phyloP scores from a whole-genome alignment of 2,329 filamentous ascomycete species.

The Zarea fungicola region DNA sequence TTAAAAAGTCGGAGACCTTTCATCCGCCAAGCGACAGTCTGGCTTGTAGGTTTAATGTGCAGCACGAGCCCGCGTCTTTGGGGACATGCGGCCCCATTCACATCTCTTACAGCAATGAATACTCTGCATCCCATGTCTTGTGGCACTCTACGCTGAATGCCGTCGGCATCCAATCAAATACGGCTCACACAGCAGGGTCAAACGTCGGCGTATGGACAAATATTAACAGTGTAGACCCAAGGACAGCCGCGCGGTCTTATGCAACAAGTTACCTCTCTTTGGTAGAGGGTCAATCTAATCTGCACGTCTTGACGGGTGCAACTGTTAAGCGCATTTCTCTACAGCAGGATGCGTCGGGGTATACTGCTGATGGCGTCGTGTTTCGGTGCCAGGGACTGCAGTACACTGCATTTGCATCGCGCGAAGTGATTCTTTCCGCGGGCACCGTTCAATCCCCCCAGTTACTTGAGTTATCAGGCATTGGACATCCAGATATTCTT shows the following conservation, averaged over 20 bases:
- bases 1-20: slow-evolving; percentile 46
- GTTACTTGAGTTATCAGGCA: slow-evolving; percentile 50
- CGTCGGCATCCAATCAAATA: slow-evolving; percentile 35
- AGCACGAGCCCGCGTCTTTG: slow-evolving; percentile 34
- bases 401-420: slow-evolving; percentile 33
- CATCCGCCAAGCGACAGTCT: slow-evolving; percentile 32
- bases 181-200: slow-evolving; percentile 44
- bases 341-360: slow-evolving; percentile 17
- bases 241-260: slow-evolving; percentile 43
- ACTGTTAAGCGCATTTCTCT: slow-evolving; percentile 24
- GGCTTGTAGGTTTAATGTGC: slow-evolving; percentile 29
- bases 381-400: slow-evolving; percentile 33
- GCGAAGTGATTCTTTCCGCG: slow-evolving; percentile 54
- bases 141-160: slow-evolving; percentile 44
- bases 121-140: slow-evolving; percentile 35
- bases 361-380: slow-evolving; percentile 26
- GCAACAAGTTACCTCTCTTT: slow-evolving; percentile 39
- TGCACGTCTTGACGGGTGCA: slow-evolving; percentile 31
- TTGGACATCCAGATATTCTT: slow-evolving; percentile 1
- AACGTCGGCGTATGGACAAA: slow-evolving; percentile 46
- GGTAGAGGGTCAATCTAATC: slow-evolving; percentile 35
- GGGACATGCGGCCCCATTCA: slow-evolving; percentile 44
- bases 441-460: slow-evolving; percentile 54
- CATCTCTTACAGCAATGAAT: slow-evolving; percentile 38
- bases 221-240: slow-evolving; percentile 43